Conservation (phyloP, 176 grass and related monocot genomes). For the Oropetium thomaeum region DNA sequence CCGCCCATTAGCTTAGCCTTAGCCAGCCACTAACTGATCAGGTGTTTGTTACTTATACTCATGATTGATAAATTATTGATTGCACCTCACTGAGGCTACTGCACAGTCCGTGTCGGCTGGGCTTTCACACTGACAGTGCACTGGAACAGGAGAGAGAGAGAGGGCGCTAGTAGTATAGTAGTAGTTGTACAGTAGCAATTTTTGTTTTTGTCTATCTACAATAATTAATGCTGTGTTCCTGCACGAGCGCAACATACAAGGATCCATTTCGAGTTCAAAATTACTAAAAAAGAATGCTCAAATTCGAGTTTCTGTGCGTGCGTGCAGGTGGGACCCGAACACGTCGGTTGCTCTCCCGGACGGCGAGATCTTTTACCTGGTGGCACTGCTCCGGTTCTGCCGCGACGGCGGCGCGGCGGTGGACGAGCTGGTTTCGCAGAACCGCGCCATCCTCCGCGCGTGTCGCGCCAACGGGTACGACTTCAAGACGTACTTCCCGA, state of each 20-base stretch:
- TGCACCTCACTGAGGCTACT: neutral
- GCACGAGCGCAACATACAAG: too few species aligned
- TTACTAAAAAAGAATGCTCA: too few species aligned
- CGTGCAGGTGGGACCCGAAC: conserved; percentile 85
- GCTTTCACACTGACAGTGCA: too few species aligned
- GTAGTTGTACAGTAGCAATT: too few species aligned
- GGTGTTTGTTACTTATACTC: conserved; percentile 6
- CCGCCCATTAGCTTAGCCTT: conserved; percentile 17
- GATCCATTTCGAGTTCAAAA: too few species aligned
- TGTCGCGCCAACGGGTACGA: conserved; percentile 76
- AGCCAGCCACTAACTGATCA: conserved; percentile 31
- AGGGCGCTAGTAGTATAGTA: too few species aligned
- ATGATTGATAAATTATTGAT: conserved; percentile 28
- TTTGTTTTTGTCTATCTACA: neutral
- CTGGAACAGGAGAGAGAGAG: too few species aligned
- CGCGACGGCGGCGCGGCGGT: conserved; percentile 39
- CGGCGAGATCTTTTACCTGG: conserved; percentile 84
- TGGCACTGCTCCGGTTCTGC: conserved; percentile 87
- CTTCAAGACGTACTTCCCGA: conserved; percentile 88
- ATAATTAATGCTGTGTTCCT: too few species aligned
- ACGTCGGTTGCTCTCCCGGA: conserved; percentile 82
- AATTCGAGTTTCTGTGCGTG: too few species aligned
- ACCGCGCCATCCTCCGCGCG: conserved; percentile 45
- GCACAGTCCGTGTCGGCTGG: neutral
- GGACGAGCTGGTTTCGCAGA: conserved; percentile 69